A percentile compares a stretch with the other conserved stretches of the same genome.
Conservation (phyloP, 2,329 filamentous ascomycete genomes). For the Helminthosporium solani region DNA sequence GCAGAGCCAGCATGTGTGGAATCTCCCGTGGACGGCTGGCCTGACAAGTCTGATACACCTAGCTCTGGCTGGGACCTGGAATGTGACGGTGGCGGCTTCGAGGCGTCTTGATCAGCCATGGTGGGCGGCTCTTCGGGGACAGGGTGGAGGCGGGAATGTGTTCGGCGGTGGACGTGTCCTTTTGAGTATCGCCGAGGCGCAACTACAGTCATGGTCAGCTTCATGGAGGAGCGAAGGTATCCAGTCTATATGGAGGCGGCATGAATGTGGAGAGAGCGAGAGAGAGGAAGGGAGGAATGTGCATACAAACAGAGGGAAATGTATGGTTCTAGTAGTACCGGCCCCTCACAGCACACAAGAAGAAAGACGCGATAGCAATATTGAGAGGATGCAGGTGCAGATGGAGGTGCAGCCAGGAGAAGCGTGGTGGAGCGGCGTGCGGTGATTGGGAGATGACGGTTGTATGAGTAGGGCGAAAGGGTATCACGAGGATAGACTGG, state of each 20-base stretch:
- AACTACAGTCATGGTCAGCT: slow-evolving; percentile 32
- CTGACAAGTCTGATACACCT: slow-evolving; percentile 26
- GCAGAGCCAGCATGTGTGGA: slow-evolving; percentile 28
- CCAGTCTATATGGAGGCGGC: too few species aligned
- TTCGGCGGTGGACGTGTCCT: slow-evolving; percentile 31
- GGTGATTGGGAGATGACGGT: slow-evolving; percentile 10
- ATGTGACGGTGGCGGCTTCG: slow-evolving; percentile 13
- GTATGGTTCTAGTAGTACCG: slow-evolving; percentile 6
- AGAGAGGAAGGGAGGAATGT: neutral
- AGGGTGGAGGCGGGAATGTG: slow-evolving; percentile 28
- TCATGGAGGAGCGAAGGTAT: too few species aligned
- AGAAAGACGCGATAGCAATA: too few species aligned
- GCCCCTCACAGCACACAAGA: neutral
- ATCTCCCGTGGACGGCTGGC: slow-evolving; percentile 25
- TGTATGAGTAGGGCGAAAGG: neutral
- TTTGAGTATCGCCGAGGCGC: slow-evolving; percentile 26
- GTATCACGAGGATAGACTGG: neutral
- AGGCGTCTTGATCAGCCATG: slow-evolving; percentile 29
- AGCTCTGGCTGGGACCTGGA: slow-evolving; percentile 36
- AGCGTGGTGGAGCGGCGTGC: slow-evolving; percentile 7
- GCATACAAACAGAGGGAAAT: slow-evolving; percentile 4
- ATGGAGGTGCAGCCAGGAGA: too few species aligned
- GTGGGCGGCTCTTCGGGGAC: slow-evolving; percentile 32
- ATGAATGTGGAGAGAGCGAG: too few species aligned
- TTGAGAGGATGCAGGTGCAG: too few species aligned